These are phyloP conservation scores for Plasmodium inui DNA, from an alignment of 169 alveolate species.

Conservation along the genomic window DNA sequence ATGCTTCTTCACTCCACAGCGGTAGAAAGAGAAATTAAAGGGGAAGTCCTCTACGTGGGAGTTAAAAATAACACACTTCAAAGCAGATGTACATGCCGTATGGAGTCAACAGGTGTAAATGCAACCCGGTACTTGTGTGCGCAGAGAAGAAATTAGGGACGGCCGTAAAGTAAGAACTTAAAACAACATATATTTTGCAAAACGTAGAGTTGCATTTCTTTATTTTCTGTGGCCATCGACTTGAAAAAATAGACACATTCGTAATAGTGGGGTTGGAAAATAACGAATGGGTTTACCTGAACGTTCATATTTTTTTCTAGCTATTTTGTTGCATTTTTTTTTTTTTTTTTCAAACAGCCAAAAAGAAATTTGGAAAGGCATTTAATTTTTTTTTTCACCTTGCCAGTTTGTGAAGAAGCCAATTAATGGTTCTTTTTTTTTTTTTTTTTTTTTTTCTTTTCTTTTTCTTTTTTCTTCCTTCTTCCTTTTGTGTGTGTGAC, in stretches of 20 bases:
- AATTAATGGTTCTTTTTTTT: not conserved
- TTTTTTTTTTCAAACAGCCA: conserved; percentile 18
- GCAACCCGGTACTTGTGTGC: not conserved
- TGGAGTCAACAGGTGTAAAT: not conserved
- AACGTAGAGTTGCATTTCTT: not conserved
- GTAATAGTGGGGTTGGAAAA: not conserved
- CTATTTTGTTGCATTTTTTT: not conserved
- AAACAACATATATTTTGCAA: not conserved
- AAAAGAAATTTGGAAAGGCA: conserved; percentile 3
- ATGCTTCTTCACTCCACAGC: not conserved
- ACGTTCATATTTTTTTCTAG: not conserved
- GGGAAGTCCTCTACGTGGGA: not conserved
- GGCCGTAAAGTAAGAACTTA: not conserved
- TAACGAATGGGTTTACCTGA: not conserved
- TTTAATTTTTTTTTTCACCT: conserved; percentile 7
- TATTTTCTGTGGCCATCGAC: not conserved
- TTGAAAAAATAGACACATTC: not conserved
- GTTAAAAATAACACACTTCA: not conserved
- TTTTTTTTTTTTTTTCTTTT: not conserved
- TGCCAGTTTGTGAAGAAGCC: conserved; percentile 28
- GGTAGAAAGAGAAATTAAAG: not conserved
- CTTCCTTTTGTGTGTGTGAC: not conserved
- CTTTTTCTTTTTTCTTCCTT: not conserved
- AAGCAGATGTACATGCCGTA: not conserved
- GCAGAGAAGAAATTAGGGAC: not conserved